Base-by-base conservation (phyloP, 148 eudicot genomes). In the Rhododendron kiyosumense region DNA sequence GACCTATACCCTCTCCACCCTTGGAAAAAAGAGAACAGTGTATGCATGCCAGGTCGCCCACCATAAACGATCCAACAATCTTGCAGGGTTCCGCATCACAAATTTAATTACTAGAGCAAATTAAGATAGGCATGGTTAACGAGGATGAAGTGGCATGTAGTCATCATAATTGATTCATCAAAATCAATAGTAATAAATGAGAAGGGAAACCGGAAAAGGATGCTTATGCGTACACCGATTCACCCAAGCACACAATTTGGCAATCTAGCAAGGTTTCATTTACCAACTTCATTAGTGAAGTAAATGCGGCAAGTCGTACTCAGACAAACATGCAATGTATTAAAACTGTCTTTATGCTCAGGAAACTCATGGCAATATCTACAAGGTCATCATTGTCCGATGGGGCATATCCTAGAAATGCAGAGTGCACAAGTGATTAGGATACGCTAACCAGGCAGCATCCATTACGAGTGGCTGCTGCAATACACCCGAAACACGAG, bases 401-500 rank as follows among this genome's bases (percentile, higher is more conserved):
- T 69, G 34, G 46, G 30, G 36, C 43, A 49, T 65, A 48, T 67
- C 71, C 51, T 51, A 61, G 11, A 45, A 5, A 51, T 46, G 76
- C 17, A 26, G 36, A 81, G 67, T 7, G 83, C 24, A 87, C 82
- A 77, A 54, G 61, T 85, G 78, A 83, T 83, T 76, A 93, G 98
- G 99, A 97, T 97, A 97, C 99, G 87, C 91, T 93, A 83, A 86
- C 83, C 77, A 96, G 95, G 90, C 98, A 97, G 92, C 99, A 97
- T 20, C 99, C 99, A 86, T 88, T 97, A 69, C 94, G 89, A 43
- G 93, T 90, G 36, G 92, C 85, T 76, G 98, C 93, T 88, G 94
- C 99, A 87, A 97, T 94, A 86, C 98, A 97, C 75, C 99, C 99
- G 87, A 87, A 93, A 87, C 98, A 96, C 63, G 98, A 93, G 87